These are phyloP conservation scores for Artomyces pyxidatus DNA, from an alignment of 768 basidiomycete genomes.

Conservation along the genomic window DNA sequence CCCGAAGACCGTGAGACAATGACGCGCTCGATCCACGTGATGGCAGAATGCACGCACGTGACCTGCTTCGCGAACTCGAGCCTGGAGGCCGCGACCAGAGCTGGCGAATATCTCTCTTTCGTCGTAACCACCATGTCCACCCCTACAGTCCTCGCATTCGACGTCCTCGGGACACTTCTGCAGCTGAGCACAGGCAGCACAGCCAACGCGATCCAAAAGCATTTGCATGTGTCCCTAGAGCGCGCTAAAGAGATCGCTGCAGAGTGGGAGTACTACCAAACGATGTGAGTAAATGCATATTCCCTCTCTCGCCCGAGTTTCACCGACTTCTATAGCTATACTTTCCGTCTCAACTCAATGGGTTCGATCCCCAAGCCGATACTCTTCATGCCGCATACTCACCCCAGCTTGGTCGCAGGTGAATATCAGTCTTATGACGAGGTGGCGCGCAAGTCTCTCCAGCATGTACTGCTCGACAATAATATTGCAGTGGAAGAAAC, in stretches of 20 bases:
- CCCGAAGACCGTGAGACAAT: no score
- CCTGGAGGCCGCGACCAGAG: no score
- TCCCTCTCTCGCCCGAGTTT: no score
- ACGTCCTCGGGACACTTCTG: constrained; percentile 25
- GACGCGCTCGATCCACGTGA: no score
- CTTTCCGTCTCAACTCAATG: constrained; percentile 22
- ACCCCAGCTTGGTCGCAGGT: constrained; percentile 11
- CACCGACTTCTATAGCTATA: constrained; percentile 20
- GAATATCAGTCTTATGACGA: constrained; percentile 21
- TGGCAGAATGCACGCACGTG: no score
- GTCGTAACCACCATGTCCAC: no score
- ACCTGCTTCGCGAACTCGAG: no score
- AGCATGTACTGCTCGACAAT: constrained; percentile 19
- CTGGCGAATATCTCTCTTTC: no score
- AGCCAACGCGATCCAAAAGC: constrained; percentile 4
- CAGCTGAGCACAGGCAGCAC: constrained; percentile 21
- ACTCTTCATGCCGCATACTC: constrained; percentile 4
- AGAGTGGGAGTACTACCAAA: background rate
- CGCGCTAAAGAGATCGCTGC: constrained; percentile 13
- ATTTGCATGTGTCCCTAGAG: constrained; percentile 2
- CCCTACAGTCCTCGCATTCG: constrained; percentile 23
- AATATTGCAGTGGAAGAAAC: constrained; percentile 2
- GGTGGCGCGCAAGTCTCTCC: constrained; percentile 18
- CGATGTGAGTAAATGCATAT: background rate
- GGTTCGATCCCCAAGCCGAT: constrained; percentile 6